Conservation (phyloP, 371 early-diverging fungal genomes). For the Polyrhizophydium stewartii region DNA sequence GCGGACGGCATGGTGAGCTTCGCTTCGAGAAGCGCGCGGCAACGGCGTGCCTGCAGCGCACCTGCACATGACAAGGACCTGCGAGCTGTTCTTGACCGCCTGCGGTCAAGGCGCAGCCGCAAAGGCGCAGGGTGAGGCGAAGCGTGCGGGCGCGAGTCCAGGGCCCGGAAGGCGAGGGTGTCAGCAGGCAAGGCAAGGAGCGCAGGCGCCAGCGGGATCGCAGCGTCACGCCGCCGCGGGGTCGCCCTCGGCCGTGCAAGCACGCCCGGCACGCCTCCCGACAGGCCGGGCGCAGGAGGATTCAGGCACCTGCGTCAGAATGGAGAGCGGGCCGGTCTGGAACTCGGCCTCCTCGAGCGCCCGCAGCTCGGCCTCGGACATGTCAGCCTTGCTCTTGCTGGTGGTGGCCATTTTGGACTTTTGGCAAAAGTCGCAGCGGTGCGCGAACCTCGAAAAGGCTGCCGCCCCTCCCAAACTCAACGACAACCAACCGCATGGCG, state of each 20-base stretch:
- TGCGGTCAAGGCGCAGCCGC: background rate
- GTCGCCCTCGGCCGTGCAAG: too few relatives aligned
- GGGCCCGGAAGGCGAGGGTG: too few relatives aligned
- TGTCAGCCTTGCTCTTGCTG: slow-evolving; percentile 29
- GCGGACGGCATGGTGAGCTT: slow-evolving; percentile 38
- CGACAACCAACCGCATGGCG: too few relatives aligned
- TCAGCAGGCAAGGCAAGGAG: too few relatives aligned
- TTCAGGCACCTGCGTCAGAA: slow-evolving; percentile 71
- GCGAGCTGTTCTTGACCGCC: slow-evolving; percentile 91
- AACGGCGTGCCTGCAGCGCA: background rate
- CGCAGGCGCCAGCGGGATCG: too few relatives aligned
- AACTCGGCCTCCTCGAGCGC: slow-evolving; percentile 94
- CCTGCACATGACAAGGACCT: slow-evolving; percentile 75
- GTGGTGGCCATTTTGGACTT: slow-evolving; percentile 2
- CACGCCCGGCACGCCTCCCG: too few relatives aligned
- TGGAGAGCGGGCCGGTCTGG: slow-evolving; percentile 94
- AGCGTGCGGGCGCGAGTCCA: too few relatives aligned
- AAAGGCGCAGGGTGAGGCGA: background rate
- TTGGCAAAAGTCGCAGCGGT: too few relatives aligned
- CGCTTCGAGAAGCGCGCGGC: background rate
- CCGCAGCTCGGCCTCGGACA: slow-evolving; percentile 91
- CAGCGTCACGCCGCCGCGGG: too few relatives aligned
- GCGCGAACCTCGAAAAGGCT: too few relatives aligned
- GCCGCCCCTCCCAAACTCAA: too few relatives aligned
- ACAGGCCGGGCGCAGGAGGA: background rate